Evolutionary conservation across 1,139 yeast species (phyloP).

Genomic region (Saccharomyces hybrid): DNA sequence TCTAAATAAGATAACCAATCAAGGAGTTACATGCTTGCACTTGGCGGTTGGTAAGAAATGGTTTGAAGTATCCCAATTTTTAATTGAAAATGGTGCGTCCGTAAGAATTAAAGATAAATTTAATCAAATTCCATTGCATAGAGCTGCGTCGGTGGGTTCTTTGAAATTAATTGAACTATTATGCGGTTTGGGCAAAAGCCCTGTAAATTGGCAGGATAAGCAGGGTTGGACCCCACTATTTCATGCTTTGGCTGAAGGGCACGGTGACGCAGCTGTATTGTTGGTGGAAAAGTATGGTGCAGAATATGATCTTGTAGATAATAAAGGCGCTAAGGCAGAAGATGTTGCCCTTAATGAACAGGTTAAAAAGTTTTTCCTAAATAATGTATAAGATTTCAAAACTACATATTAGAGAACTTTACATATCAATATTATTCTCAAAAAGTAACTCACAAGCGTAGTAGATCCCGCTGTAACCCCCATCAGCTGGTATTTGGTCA

Average conservation of each 20-base stretch:
- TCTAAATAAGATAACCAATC: slow-evolving; percentile 46
- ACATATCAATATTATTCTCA: slow-evolving; percentile 62
- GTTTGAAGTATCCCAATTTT: slow-evolving; percentile 41
- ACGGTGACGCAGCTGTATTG: slow-evolving; percentile 63
- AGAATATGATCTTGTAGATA: slow-evolving; percentile 42
- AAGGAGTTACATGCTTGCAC: slow-evolving; percentile 68
- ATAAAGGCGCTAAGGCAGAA: slow-evolving; percentile 49
- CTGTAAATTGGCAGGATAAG: slow-evolving; percentile 59
- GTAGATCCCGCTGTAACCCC: slow-evolving; percentile 70
- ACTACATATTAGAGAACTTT: slow-evolving; percentile 12
- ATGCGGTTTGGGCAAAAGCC: slow-evolving; percentile 42
- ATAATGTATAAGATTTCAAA: slow-evolving; percentile 3
- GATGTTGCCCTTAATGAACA: slow-evolving; percentile 58
- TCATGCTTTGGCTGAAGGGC: slow-evolving; percentile 89
- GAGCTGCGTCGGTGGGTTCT: slow-evolving; percentile 80
- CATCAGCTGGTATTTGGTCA: slow-evolving; percentile 24
- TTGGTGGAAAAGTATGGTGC: slow-evolving; percentile 59
- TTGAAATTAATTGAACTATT: slow-evolving; percentile 40
- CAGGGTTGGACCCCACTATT: slow-evolving; percentile 84
- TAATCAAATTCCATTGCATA: slow-evolving; percentile 61
- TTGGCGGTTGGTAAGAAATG: slow-evolving; percentile 68
- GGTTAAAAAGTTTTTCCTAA: slow-evolving; percentile 39
- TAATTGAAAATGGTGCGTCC: slow-evolving; percentile 51
- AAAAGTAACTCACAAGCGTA: slow-evolving; percentile 60
- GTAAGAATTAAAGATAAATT: slow-evolving; percentile 58